These are phyloP conservation scores for Lepidium africanum DNA, from an alignment of 345 rosid genomes.

Conservation along the genomic window DNA sequence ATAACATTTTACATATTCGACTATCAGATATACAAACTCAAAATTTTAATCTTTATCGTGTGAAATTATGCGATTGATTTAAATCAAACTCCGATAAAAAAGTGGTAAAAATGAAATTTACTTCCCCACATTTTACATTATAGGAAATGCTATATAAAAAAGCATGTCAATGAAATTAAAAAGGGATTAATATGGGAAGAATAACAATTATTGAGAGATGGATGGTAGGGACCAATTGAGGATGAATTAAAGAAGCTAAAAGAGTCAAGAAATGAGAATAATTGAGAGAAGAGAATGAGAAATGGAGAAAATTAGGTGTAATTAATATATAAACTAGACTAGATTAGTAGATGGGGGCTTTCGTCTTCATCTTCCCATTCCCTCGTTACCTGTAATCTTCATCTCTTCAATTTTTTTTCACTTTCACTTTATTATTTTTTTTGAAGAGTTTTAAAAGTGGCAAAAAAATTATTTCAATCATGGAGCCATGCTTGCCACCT, in stretches of 20 bases:
- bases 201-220: slow-evolving; percentile 8
- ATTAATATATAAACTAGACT: slow-evolving; percentile 5
- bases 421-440: no score
- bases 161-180: background rate
- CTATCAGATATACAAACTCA: no score
- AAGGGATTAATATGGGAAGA: background rate
- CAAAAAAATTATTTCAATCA: background rate
- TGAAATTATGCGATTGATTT: no score
- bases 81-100: no score
- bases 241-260: background rate
- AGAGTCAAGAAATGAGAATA: background rate
- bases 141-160: no score
- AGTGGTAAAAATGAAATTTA: no score
- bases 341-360: slow-evolving; percentile 7
- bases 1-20: no score
- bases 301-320: background rate
- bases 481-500: background rate
- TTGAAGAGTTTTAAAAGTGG: background rate
- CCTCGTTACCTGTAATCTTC: no score
- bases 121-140: no score
- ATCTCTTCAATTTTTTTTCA: no score
- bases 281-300: background rate
- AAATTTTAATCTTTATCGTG: no score
- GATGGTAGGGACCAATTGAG: slow-evolving; percentile 11
- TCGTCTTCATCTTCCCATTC: slow-evolving; percentile 3